These are phyloP conservation scores for Suillus subaureus DNA, from an alignment of 768 basidiomycete species.

Conservation along the genomic window DNA sequence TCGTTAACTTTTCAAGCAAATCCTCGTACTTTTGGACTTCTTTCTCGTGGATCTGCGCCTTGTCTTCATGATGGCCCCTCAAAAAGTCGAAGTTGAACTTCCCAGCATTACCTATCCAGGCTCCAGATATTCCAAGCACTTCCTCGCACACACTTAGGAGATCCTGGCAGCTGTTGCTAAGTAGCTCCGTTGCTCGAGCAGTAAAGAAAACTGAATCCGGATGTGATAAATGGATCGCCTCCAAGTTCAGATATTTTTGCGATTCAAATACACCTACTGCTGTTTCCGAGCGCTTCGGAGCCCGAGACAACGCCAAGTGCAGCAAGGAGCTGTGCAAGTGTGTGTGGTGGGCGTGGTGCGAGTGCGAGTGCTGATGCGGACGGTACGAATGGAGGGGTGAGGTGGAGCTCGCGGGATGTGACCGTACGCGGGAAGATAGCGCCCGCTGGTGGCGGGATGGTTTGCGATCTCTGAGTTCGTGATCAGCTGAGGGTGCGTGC, in stretches of 20 bases:
- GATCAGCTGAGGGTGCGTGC: background rate
- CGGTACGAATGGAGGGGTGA: slow-evolving; percentile 15
- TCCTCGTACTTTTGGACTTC: slow-evolving; percentile 40
- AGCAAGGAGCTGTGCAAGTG: slow-evolving; percentile 41
- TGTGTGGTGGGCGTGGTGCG: slow-evolving; percentile 37
- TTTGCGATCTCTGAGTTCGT: background rate
- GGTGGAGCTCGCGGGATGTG: slow-evolving; percentile 15
- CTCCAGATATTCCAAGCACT: slow-evolving; percentile 42
- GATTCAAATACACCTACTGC: slow-evolving; percentile 77
- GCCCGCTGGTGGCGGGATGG: slow-evolving; percentile 5
- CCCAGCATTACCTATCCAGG: slow-evolving; percentile 52
- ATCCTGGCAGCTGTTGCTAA: slow-evolving; percentile 56
- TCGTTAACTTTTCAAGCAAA: slow-evolving; percentile 38
- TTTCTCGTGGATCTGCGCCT: slow-evolving; percentile 33
- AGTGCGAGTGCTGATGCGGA: slow-evolving; percentile 18
- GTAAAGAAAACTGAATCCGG: slow-evolving; percentile 48
- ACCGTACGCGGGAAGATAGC: background rate
- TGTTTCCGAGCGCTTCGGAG: slow-evolving; percentile 41
- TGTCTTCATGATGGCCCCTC: slow-evolving; percentile 30
- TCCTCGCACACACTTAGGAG: slow-evolving; percentile 47
- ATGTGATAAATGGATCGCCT: slow-evolving; percentile 54
- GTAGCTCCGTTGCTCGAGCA: slow-evolving; percentile 42
- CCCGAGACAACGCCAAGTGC: slow-evolving; percentile 37
- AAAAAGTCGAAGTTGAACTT: slow-evolving; percentile 41
- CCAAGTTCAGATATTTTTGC: slow-evolving; percentile 69